Evolutionary conservation across 306 rosid genomes (phyloP).

Genomic region (Argentina anserina): DNA sequence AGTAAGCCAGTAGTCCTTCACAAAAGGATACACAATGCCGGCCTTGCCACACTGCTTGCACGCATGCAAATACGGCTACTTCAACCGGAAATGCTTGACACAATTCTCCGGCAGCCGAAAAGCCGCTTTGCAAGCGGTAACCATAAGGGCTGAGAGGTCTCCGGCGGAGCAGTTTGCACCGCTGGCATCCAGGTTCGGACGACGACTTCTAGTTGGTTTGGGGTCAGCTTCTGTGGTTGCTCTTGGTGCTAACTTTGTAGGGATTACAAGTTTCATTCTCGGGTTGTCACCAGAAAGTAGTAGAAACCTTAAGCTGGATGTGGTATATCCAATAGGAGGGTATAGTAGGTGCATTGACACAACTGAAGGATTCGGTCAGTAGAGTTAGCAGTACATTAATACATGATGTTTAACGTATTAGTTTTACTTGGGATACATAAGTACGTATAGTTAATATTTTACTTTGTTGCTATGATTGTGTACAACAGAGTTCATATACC

Average conservation of each 20-base stretch:
- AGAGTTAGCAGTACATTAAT: background rate
- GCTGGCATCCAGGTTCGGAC: slow-evolving; percentile 45
- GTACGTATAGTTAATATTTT: background rate
- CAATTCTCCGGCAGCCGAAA: slow-evolving; percentile 30
- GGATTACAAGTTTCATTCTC: slow-evolving; percentile 67
- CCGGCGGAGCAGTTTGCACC: slow-evolving; percentile 58
- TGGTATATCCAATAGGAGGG: slow-evolving; percentile 69
- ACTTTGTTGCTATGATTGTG: background rate
- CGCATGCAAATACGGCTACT: slow-evolving; percentile 28
- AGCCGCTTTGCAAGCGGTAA: slow-evolving; percentile 20
- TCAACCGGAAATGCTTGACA: slow-evolving; percentile 20
- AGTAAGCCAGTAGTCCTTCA: background rate
- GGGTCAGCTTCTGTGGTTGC: slow-evolving; percentile 82
- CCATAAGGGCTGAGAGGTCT: slow-evolving; percentile 15
- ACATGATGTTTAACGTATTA: background rate
- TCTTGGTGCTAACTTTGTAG: slow-evolving; percentile 77
- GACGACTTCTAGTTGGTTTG: slow-evolving; percentile 60
- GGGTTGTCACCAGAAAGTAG: slow-evolving; percentile 64
- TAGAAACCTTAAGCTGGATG: slow-evolving; percentile 61
- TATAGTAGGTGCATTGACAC: slow-evolving; percentile 74
- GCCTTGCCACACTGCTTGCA: slow-evolving; percentile 34
- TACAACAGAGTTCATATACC: slow-evolving; percentile 74
- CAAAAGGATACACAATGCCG: slow-evolving; percentile 17
- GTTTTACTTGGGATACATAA: background rate
- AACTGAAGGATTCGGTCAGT: slow-evolving; percentile 76